Evolutionary conservation across 1,284 basidiomycete genomes (phyloP), one percentile per base, ranked within the genome.

Genomic region (Cryptococcus sp.): DNA sequence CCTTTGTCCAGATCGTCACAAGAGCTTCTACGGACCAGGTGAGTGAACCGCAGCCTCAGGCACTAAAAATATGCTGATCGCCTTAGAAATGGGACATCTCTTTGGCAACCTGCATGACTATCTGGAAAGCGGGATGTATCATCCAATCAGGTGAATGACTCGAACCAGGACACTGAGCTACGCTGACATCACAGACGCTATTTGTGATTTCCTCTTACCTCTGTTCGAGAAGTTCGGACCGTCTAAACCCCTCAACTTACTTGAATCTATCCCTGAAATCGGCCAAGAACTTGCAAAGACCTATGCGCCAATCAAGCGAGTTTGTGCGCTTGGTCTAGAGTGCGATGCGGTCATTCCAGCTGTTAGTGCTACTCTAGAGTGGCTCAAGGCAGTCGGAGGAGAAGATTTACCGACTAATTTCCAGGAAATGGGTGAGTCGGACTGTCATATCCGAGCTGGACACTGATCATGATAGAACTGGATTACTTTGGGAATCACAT

Each of bases 41-140:
- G 38, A 55, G 60, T 59, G 23, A 37, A 10, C 6, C 34, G 23
- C 49, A 23, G 23, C 23, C 23, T 23, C 23, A 23, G 23, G 32
- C 51, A 23, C 38, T 23, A 15, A n/a, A 4, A 30, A 50, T 47
- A 15, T 57, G 46, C 11, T 38, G 44, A 50, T 37, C 42, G n/a
- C 37, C 49, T 23, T 23, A 71, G 59, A 56, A 65, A 52, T 73
- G 71, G 69, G 57, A 59, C 44, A 60, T 73, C 49, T 56, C 58
- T 4, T 59, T 73, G 31, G 57, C 57, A 0, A 53, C 57, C 5
- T 70, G 68, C 51, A 57, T 71, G 36, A 50, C 53, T 32, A 70
- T 73, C 52, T 72, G 71, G 71, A 56, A 69, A 33, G 65, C 65
- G 32, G 73, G 73, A 14, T 73, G 71, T 55, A 73, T 73, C 57